Percentiles rank a stretch among this genome's conserved stretches.
Conservation (phyloP, 2,329 filamentous ascomycete species). For the Aspergillus sp. region DNA sequence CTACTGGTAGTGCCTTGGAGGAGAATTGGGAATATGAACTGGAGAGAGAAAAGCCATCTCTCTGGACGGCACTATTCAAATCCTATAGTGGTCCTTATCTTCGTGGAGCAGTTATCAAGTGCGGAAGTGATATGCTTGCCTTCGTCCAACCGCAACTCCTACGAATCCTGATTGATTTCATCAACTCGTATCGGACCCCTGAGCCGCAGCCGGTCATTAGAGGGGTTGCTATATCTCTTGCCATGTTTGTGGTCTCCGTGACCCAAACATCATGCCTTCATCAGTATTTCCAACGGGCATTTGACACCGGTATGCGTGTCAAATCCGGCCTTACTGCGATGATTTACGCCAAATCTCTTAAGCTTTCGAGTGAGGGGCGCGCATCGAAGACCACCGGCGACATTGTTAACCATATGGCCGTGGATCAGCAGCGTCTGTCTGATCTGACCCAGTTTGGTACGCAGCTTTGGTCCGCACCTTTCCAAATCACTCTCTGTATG, state of each 20-base stretch:
- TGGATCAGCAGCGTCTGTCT: constrained; percentile 91
- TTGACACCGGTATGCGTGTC: constrained; percentile 95
- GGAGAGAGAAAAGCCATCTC: constrained; percentile 69
- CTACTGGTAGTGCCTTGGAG: constrained; percentile 69
- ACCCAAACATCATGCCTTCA: constrained; percentile 88
- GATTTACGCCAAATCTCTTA: constrained; percentile 89
- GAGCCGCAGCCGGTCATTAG: constrained; percentile 75
- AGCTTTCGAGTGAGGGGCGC: constrained; percentile 88
- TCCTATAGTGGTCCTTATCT: constrained; percentile 85
- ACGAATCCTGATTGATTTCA: constrained; percentile 78
- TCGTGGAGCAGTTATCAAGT: constrained; percentile 80
- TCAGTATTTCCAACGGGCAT: constrained; percentile 95
- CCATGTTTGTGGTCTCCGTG: constrained; percentile 86
- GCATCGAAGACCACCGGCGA: constrained; percentile 89
- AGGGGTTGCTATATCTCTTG: constrained; percentile 82
- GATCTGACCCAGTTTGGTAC: constrained; percentile 94
- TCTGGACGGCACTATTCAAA: constrained; percentile 83
- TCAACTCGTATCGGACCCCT: constrained; percentile 68
- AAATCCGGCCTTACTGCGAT: constrained; percentile 86
- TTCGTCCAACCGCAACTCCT: constrained; percentile 92
- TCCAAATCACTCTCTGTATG: constrained; percentile 96
- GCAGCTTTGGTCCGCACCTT: constrained; percentile 93
- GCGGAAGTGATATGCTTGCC: constrained; percentile 79
- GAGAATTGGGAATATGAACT: constrained; percentile 76
- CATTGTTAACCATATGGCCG: constrained; percentile 99